Evolutionary conservation across 768 basidiomycete genomes (phyloP).

Genomic region (Suillus subalutaceus): DNA sequence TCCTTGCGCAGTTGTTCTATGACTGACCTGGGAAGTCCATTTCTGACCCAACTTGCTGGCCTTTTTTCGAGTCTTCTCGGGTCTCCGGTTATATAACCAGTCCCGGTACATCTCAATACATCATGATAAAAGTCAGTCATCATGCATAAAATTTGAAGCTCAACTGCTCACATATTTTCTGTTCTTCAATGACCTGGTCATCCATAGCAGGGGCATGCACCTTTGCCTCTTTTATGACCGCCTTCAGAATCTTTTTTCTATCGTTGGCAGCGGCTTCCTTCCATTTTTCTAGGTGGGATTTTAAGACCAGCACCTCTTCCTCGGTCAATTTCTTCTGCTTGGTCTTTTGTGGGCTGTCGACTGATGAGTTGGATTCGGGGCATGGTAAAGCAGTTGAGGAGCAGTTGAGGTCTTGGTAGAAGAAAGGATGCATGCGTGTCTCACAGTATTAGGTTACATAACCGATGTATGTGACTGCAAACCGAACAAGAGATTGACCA

Average conservation of each 20-base stretch:
- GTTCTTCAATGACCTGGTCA: neutral
- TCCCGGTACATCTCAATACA: neutral
- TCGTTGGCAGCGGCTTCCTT: neutral
- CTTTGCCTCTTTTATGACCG: neutral
- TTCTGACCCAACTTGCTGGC: neutral
- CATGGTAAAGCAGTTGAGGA: constrained; percentile 2
- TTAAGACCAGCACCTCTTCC: constrained; percentile 1
- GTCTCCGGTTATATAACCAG: constrained; percentile 3
- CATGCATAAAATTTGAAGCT: neutral
- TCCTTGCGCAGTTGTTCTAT: constrained; percentile 1
- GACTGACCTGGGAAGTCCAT: neutral
- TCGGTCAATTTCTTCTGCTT: constrained; percentile 1
- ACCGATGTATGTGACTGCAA: neutral
- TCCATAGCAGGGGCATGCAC: neutral
- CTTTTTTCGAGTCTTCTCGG: neutral
- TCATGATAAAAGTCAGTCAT: neutral
- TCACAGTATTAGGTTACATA: constrained; percentile 1
- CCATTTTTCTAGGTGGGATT: constrained; percentile 5
- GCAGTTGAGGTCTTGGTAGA: neutral
- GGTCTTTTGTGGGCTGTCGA: neutral
- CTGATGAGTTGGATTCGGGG: neutral
- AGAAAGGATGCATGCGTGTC: neutral
- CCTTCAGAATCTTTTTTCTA: constrained; percentile 3
- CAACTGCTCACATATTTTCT: constrained; percentile 1
- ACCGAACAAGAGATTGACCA: neutral